Evolutionary conservation across 805 yeast genomes (phyloP), one percentile per base, ranked within the genome.

Genomic region (Suhomyces vadensis): DNA sequence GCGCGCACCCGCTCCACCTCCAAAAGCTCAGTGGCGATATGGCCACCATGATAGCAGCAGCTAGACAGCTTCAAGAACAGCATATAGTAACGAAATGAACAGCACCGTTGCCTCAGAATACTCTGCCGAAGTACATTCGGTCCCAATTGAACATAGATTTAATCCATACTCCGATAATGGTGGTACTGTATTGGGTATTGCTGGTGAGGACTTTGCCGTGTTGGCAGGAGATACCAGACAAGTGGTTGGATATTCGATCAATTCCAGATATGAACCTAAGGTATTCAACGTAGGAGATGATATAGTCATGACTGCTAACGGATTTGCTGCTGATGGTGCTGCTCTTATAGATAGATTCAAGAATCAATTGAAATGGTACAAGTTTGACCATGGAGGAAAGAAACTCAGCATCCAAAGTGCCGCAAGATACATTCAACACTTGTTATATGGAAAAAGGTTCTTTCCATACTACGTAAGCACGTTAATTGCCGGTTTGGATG

Each of bases 171-270:
- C 92, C 23, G 96, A 91, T 67, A 89, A 91, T 58, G 99, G 99
- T 57, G 99, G 99, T 59, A 92, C 98, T 6, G 91, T 92, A 43
- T 72, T 94, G 54, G 99, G 98, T 42, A 94, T 94, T 67, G 97
- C 99, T 1, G 99, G 99, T 40, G 87, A 89, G 64, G 97, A 94
- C 67, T 94, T 90, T 60, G 97, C 96, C 14, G 94, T 94, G 26
- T 75, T 94, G 49, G 99, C 99, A 0, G 98, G 98, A 37, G 99
- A 94, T 65, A 94, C 99, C n/a, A 85, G 99, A 74, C 95, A 87
- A 60, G 88, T 96, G 4, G 83, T 86, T 14, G 99, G 97, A 17
- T 94, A 90, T 69, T 83, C 87, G 50, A 94, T 94, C 65, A 90
- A 94, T 64, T 83, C 97, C 7, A 82, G 99, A 61, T 83, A 86